phyloP scores from a whole-genome alignment of 1,284 basidiomycete genomes.

The Hymenochaete sp. region DNA sequence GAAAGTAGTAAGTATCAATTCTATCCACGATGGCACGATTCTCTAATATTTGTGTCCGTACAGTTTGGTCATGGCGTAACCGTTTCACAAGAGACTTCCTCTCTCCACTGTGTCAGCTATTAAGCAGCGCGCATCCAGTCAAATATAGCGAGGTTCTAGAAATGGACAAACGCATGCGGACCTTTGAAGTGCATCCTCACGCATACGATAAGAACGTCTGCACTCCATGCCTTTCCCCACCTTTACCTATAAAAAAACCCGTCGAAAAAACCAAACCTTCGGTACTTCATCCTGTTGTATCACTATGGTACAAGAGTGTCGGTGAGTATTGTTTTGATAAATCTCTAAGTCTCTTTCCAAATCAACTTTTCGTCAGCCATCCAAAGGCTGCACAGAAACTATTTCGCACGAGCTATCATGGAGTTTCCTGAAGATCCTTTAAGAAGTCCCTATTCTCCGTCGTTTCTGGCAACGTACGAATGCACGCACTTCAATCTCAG shows the following conservation, averaged over 20 bases:
- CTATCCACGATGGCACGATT: not conserved
- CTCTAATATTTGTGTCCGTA: not conserved
- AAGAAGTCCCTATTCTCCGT: slow-evolving; percentile 18
- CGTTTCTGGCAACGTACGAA: slow-evolving; percentile 18
- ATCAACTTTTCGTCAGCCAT: slow-evolving; percentile 17
- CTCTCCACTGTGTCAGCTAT: slow-evolving; percentile 5
- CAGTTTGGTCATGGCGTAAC: slow-evolving; percentile 16
- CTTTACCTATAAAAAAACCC: too few species aligned
- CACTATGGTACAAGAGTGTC: not conserved
- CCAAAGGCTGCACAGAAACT: slow-evolving; percentile 17
- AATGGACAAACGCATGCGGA: slow-evolving; percentile 13
- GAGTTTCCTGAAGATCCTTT: slow-evolving; percentile 18
- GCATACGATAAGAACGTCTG: too few species aligned
- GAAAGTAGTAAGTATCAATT: slow-evolving; percentile 5
- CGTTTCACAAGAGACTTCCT: slow-evolving; percentile 16
- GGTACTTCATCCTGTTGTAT: slow-evolving; percentile 4
- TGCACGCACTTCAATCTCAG: too few species aligned
- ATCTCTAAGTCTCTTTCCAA: slow-evolving; percentile 6
- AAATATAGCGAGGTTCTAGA: slow-evolving; percentile 16
- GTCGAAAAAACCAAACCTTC: slow-evolving; percentile 3
- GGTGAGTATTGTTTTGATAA: not conserved
- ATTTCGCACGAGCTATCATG: slow-evolving; percentile 18
- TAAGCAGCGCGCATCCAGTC: slow-evolving; percentile 12
- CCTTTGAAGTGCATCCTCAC: slow-evolving; percentile 7
- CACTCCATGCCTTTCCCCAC: too few species aligned